Evolutionary conservation across 2,329 filamentous ascomycete genomes (phyloP).

Genomic region (Trichoderma pleuroti): DNA sequence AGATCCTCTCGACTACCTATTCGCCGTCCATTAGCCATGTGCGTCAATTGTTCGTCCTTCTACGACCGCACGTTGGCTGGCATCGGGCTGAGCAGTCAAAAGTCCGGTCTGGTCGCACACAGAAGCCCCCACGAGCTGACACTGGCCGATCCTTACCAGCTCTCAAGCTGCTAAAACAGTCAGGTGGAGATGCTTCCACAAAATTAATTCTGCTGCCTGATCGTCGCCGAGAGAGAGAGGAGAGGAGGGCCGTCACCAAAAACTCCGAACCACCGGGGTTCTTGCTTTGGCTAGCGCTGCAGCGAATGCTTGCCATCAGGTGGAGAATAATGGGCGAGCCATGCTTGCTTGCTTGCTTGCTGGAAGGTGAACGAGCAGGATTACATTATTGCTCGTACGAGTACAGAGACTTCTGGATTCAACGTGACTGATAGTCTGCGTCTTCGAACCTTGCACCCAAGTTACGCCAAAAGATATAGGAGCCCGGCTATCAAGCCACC

Average conservation of each 20-base stretch:
- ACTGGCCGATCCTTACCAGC: not conserved
- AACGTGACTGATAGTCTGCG: not conserved
- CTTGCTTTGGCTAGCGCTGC: not conserved
- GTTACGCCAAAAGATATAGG: not conserved
- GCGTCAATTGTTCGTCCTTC: not conserved
- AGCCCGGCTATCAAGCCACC: not conserved
- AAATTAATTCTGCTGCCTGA: slow-evolving; percentile 23
- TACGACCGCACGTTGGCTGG: not conserved
- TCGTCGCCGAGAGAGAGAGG: not conserved
- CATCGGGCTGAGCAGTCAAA: not conserved
- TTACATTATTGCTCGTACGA: not conserved
- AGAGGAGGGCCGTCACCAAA: slow-evolving; percentile 2
- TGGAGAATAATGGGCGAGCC: not conserved
- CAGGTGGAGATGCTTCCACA: slow-evolving; percentile 17
- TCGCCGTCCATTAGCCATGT: not conserved
- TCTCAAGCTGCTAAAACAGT: not conserved
- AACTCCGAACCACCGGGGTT: slow-evolving; percentile 9
- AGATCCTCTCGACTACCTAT: not conserved
- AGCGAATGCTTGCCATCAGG: slow-evolving; percentile 1
- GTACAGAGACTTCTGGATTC: not conserved
- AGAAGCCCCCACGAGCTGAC: not conserved
- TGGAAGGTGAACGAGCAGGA: not conserved
- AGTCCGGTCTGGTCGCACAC: not conserved
- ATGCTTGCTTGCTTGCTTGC: not conserved
- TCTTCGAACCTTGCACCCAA: not conserved